Percentiles rank a stretch among this genome's conserved stretches.
phyloP scores from a whole-genome alignment of 176 grass and related monocot genomes.

The Carex cristatella region DNA sequence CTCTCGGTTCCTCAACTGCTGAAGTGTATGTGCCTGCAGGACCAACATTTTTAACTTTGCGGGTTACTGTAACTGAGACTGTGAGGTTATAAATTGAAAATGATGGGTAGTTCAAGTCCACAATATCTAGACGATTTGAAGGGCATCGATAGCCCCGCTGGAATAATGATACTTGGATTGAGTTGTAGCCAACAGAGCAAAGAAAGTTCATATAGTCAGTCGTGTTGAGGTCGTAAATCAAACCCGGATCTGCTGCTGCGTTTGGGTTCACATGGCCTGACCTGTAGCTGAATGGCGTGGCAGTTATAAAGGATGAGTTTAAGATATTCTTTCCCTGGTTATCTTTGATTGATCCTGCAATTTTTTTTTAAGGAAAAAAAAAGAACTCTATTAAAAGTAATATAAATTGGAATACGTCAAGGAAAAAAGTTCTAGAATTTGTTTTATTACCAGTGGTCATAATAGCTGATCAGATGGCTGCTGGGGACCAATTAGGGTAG shows the following conservation, averaged over 20 bases:
- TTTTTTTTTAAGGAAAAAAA: not conserved
- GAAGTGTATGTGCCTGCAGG: not conserved
- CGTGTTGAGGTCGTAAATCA: constrained; percentile 6
- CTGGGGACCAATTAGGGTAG: constrained; percentile 60
- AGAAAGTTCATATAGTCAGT: constrained; percentile 67
- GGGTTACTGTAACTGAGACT: no score
- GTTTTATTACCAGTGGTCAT: constrained; percentile 50
- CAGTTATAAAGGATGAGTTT: constrained; percentile 21
- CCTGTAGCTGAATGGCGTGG: constrained; percentile 60
- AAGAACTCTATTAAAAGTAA: not conserved
- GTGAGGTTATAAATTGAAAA: no score
- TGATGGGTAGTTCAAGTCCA: constrained; percentile 57
- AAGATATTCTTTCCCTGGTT: constrained; percentile 17
- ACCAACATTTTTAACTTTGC: no score
- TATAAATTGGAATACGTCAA: not conserved
- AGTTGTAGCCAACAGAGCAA: constrained; percentile 55
- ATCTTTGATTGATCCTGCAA: constrained; percentile 42
- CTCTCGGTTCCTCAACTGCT: constrained; percentile 32
- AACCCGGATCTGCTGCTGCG: constrained; percentile 27
- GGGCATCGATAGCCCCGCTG: constrained; percentile 43
- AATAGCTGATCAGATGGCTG: constrained; percentile 61
- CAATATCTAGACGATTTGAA: not conserved
- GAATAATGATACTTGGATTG: constrained; percentile 24
- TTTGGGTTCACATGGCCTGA: constrained; percentile 50
- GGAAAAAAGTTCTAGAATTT: not conserved